Evolutionary conservation across 192 early-diverging fungal species (phyloP).

Genomic region (Podila epicladia): DNA sequence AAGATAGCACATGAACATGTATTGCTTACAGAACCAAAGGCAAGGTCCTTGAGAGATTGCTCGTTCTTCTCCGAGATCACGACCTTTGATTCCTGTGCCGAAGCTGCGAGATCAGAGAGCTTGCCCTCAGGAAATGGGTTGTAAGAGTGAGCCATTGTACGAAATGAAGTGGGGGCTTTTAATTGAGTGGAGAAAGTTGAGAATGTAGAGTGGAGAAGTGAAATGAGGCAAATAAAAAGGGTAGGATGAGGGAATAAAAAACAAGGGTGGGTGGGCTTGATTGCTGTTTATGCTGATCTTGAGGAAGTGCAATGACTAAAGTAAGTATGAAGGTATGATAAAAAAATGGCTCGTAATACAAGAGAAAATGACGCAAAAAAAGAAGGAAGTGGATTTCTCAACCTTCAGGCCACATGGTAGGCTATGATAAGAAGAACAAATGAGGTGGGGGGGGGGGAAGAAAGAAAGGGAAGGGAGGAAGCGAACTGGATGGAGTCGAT

Average conservation of each 20-base stretch:
- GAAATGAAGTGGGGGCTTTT: background rate
- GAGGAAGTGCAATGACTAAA: too few relatives aligned
- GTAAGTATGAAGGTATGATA: background rate
- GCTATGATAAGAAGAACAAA: background rate
- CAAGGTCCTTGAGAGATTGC: conserved; percentile 46
- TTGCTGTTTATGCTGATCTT: too few relatives aligned
- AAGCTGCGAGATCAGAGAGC: conserved; percentile 34
- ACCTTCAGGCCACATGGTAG: conserved; percentile 49
- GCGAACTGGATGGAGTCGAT: conserved; percentile 1
- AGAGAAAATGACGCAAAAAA: conserved; percentile 19
- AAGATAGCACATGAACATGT: background rate
- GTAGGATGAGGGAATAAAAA: conserved; percentile 5
- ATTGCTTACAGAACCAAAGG: conserved; percentile 45
- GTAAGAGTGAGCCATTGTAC: conserved; percentile 44
- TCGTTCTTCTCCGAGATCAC: conserved; percentile 49
- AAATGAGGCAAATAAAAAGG: conserved; percentile 6
- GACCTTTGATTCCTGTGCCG: conserved; percentile 41
- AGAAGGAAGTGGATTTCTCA: conserved; percentile 10
- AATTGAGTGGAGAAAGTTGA: background rate
- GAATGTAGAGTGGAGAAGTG: background rate
- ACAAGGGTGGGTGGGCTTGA: background rate
- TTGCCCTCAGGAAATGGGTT: conserved; percentile 39
- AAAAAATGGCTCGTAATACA: too few relatives aligned
- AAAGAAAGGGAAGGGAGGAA: background rate
- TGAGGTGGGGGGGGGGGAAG: background rate